Percentiles rank a stretch among this genome's conserved stretches.
Evolutionary conservation across 2,329 filamentous ascomycete genomes (phyloP).

Genomic region (Aspergillus latus): DNA sequence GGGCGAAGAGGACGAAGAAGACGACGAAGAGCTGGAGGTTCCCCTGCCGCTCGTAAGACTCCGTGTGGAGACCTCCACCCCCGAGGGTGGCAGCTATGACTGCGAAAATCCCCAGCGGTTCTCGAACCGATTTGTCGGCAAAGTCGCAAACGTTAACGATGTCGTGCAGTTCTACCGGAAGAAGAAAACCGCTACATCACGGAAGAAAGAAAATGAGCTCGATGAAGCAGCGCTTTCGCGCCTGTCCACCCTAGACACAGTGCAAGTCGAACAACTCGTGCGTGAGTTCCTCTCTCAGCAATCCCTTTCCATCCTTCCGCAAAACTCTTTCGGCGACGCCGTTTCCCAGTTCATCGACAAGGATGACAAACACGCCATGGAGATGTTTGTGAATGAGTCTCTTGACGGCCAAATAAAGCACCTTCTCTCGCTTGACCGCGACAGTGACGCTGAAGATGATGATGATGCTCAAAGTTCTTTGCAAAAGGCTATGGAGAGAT

Average conservation of each 20-base stretch:
- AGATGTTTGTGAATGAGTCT: constrained; percentile 72
- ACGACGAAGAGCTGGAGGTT: constrained; percentile 58
- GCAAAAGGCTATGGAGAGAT: constrained; percentile 69
- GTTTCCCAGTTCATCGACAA: constrained; percentile 92
- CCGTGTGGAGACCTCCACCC: constrained; percentile 84
- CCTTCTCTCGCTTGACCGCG: constrained; percentile 65
- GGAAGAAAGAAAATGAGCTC: constrained; percentile 56
- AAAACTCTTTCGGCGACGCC: constrained; percentile 89
- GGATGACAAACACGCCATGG: constrained; percentile 90
- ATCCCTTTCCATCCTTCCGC: constrained; percentile 86
- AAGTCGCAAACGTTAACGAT: constrained; percentile 90
- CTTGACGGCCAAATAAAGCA: constrained; percentile 69
- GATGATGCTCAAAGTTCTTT: constrained; percentile 62
- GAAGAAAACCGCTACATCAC: constrained; percentile 60
- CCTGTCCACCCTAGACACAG: constrained; percentile 64
- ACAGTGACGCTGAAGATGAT: constrained; percentile 68
- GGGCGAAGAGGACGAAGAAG: constrained; percentile 50
- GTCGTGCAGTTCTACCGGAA: constrained; percentile 91
- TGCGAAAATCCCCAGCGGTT: constrained; percentile 95
- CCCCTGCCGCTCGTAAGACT: constrained; percentile 84
- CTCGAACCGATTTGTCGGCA: constrained; percentile 86
- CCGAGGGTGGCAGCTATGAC: constrained; percentile 81
- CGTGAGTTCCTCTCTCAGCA: constrained; percentile 83
- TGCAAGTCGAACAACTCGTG: constrained; percentile 88
- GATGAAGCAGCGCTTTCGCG: constrained; percentile 63